phyloP scores from a whole-genome alignment of 2,329 filamentous ascomycete genomes.

The Talaromyces sp. region DNA sequence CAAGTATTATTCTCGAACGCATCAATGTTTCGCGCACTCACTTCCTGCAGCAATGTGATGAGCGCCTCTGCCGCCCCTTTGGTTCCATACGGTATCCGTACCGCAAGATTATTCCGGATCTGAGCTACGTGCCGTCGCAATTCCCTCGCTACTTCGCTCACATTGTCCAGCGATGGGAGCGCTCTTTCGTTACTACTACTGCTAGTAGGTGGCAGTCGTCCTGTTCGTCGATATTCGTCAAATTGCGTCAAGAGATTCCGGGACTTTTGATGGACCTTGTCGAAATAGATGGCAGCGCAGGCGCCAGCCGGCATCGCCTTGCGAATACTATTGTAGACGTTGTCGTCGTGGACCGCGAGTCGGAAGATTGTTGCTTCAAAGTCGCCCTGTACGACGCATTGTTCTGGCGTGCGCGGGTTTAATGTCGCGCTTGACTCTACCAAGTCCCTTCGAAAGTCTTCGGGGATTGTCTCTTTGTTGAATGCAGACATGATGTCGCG shows the following conservation, averaged over 20 bases:
- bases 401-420: slow-evolving; percentile 34
- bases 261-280: slow-evolving; percentile 39
- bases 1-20: slow-evolving; percentile 36
- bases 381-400: slow-evolving; percentile 45
- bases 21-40: slow-evolving; percentile 40
- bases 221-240: slow-evolving; percentile 38
- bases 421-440: slow-evolving; percentile 29
- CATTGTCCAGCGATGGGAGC: slow-evolving; percentile 18
- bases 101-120: slow-evolving; percentile 33
- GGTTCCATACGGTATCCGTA: slow-evolving; percentile 35
- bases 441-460: slow-evolving; percentile 42
- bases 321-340: slow-evolving; percentile 41
- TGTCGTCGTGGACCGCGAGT: slow-evolving; percentile 44
- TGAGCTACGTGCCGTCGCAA: slow-evolving; percentile 30
- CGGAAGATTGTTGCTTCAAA: slow-evolving; percentile 46
- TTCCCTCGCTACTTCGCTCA: slow-evolving; percentile 32
- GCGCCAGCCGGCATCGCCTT: slow-evolving; percentile 42
- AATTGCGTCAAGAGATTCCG: slow-evolving; percentile 38
- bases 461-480: slow-evolving; percentile 36
- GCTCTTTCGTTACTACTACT: slow-evolving; percentile 21
- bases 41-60: slow-evolving; percentile 36
- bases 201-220: slow-evolving; percentile 22
- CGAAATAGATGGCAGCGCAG: slow-evolving; percentile 44
- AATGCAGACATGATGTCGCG: slow-evolving; percentile 49
- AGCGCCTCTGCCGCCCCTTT: slow-evolving; percentile 39